A percentile compares a stretch with the other conserved stretches of the same genome.
phyloP scores from a whole-genome alignment of 495 filamentous ascomycete genomes.

The Aspergillus bridgeri region DNA sequence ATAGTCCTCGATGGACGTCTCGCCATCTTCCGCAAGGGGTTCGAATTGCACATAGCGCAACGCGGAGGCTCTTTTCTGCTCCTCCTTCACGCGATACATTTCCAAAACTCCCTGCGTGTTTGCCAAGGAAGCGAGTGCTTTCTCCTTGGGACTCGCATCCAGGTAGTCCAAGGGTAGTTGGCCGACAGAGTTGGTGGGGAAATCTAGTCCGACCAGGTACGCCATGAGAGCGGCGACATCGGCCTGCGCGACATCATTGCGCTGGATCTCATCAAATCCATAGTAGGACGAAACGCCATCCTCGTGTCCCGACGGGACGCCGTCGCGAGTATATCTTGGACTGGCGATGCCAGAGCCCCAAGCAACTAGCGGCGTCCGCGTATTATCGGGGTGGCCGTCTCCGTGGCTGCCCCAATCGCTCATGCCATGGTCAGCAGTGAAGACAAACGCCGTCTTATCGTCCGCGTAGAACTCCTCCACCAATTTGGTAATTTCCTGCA shows the following conservation, averaged over 20 bases:
- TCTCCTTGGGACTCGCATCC: conserved; percentile 63
- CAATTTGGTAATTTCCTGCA: conserved; percentile 74
- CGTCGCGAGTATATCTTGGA: conserved; percentile 55
- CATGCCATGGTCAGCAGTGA: conserved; percentile 99
- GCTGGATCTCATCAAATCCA: conserved; percentile 72
- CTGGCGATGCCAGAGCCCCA: conserved; percentile 93
- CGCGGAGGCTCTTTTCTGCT: conserved; percentile 70
- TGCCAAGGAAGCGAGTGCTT: conserved; percentile 79
- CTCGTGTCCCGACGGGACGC: conserved; percentile 70
- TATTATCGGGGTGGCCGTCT: conserved; percentile 97
- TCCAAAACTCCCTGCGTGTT: conserved; percentile 90
- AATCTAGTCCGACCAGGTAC: conserved; percentile 85
- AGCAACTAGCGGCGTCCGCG: conserved; percentile 84
- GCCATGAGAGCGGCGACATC: conserved; percentile 97
- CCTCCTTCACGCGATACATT: conserved; percentile 96
- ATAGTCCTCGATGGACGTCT: conserved; percentile 63
- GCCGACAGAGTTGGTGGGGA: conserved; percentile 94
- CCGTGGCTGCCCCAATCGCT: conserved; percentile 98
- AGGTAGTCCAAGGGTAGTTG: conserved; percentile 85
- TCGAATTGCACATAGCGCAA: conserved; percentile 73
- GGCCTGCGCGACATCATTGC: conserved; percentile 91
- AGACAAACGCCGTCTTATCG: conserved; percentile 88
- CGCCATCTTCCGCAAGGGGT: conserved; percentile 52
- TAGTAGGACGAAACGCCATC: conserved; percentile 92
- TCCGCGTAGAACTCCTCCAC: conserved; percentile 92